Conservation (phyloP, 2,329 filamentous ascomycete species). For the Eurotiales sp. region DNA sequence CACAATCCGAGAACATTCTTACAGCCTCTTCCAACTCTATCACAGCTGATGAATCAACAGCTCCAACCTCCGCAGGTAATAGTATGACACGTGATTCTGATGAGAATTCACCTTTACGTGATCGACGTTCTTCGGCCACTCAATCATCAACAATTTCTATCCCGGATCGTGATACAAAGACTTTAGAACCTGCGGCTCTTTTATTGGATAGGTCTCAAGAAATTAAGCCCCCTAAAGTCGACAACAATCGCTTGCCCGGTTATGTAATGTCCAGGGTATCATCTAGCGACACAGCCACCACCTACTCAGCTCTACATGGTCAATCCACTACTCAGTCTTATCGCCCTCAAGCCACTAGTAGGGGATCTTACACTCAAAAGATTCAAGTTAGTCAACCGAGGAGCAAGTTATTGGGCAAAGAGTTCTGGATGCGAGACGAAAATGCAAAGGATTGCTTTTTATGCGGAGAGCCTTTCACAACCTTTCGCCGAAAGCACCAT, state of each 20-base stretch:
- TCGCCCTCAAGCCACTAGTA: constrained; percentile 18
- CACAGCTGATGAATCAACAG: constrained; percentile 24
- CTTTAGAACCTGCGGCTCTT: constrained; percentile 25
- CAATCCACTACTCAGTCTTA: constrained; percentile 18
- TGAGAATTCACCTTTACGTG: constrained; percentile 23
- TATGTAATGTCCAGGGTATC: constrained; percentile 39
- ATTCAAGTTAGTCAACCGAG: constrained; percentile 61
- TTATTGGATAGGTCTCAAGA: constrained; percentile 26
- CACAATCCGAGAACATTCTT: constrained; percentile 32
- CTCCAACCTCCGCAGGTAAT: constrained; percentile 25
- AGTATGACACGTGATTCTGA: constrained; percentile 29
- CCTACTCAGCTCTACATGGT: constrained; percentile 38
- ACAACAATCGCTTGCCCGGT: constrained; percentile 44
- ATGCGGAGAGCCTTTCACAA: constrained; percentile 85
- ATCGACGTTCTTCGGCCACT: constrained; percentile 27
- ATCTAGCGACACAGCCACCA: constrained; percentile 41
- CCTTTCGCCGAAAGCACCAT: constrained; percentile 93
- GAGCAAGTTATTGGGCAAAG: constrained; percentile 83
- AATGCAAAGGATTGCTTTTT: constrained; percentile 96
- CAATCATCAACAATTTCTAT: constrained; percentile 27
- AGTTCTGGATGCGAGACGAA: constrained; percentile 99
- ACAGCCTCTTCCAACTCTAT: constrained; percentile 31
- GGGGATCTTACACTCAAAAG: constrained; percentile 23
- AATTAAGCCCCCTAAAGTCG: constrained; percentile 36
- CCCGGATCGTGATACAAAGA: constrained; percentile 26